Percentiles rank a stretch among this genome's conserved stretches.
These are phyloP conservation scores for Lepidium africanum DNA, from an alignment of 345 rosid genomes.

Conservation along the genomic window DNA sequence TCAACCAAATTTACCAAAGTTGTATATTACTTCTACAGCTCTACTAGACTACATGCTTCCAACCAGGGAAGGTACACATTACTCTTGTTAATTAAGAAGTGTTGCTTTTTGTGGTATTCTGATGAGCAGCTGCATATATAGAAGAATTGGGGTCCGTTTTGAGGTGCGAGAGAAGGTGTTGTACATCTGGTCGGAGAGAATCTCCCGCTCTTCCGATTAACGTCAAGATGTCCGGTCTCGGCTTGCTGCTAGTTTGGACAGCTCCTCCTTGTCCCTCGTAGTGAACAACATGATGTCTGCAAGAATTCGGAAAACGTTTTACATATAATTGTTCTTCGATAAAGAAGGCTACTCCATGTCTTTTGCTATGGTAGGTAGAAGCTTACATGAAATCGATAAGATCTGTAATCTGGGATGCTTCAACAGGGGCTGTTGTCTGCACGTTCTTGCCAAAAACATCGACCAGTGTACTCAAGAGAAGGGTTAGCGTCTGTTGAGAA, in stretches of 20 bases:
- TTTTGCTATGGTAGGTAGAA: neutral
- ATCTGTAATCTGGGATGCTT: constrained; percentile 80
- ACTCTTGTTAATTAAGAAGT: constrained; percentile 1
- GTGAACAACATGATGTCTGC: constrained; percentile 86
- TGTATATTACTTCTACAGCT: neutral
- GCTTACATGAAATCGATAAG: constrained; percentile 89
- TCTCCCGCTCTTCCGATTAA: constrained; percentile 64
- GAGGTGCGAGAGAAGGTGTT: constrained; percentile 82
- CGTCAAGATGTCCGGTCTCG: constrained; percentile 64
- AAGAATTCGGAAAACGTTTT: neutral
- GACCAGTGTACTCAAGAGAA: constrained; percentile 58
- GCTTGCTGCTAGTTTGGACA: constrained; percentile 84
- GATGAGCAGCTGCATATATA: constrained; percentile 82
- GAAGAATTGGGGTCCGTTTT: constrained; percentile 65
- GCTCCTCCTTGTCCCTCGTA: constrained; percentile 96
- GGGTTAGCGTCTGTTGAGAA: constrained; percentile 49
- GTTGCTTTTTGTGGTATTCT: constrained; percentile 41
- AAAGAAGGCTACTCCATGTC: neutral
- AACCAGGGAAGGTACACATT: neutral
- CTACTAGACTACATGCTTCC: constrained; percentile 1
- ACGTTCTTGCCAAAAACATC: constrained; percentile 80
- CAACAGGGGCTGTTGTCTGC: constrained; percentile 44
- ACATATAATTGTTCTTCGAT: neutral
- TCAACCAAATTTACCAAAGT: neutral
- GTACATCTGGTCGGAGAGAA: constrained; percentile 70